A percentile compares a stretch with the other conserved stretches of the same genome.
phyloP scores from a whole-genome alignment of 371 early-diverging fungal genomes.

The Mucor plumbeus region DNA sequence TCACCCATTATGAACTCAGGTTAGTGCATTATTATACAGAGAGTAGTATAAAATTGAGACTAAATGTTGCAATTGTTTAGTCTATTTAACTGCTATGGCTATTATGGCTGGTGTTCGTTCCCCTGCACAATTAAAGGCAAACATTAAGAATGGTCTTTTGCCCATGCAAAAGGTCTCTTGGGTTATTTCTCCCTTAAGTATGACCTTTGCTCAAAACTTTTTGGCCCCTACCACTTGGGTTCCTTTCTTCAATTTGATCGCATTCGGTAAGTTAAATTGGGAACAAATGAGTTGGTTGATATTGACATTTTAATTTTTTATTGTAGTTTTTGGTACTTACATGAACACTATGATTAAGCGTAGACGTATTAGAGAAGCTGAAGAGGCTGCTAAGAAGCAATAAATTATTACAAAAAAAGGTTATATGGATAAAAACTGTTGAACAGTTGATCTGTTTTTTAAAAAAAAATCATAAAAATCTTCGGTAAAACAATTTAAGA shows the following conservation, averaged over 20 bases:
- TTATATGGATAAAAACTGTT: not conserved
- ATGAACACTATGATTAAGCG: slow-evolving; percentile 81
- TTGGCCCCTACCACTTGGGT: slow-evolving; percentile 81
- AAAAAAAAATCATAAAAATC: not conserved
- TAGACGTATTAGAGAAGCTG: slow-evolving; percentile 50
- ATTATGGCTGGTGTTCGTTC: slow-evolving; percentile 76
- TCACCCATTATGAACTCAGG: slow-evolving; percentile 84
- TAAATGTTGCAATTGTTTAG: not conserved
- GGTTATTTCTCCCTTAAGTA: slow-evolving; percentile 77
- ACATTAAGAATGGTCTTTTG: slow-evolving; percentile 65
- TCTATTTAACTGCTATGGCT: slow-evolving; percentile 82
- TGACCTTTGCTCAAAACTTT: slow-evolving; percentile 80
- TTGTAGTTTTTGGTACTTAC: slow-evolving; percentile 76
- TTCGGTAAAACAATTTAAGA: slow-evolving; percentile 4
- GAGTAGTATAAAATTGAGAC: not conserved
- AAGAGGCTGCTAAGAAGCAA: slow-evolving; percentile 44
- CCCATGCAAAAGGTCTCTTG: slow-evolving; percentile 85
- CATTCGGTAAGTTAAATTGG: slow-evolving; percentile 59
- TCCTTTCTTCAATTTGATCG: slow-evolving; percentile 89
- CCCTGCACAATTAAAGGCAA: slow-evolving; percentile 52
- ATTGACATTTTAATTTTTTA: not conserved
- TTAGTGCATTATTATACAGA: slow-evolving; percentile 34
- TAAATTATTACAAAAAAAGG: slow-evolving; percentile 15
- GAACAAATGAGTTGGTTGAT: not conserved
- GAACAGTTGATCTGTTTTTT: not conserved